phyloP scores from a whole-genome alignment of 2,329 filamentous ascomycete genomes.

The Dactylellina sp. region DNA sequence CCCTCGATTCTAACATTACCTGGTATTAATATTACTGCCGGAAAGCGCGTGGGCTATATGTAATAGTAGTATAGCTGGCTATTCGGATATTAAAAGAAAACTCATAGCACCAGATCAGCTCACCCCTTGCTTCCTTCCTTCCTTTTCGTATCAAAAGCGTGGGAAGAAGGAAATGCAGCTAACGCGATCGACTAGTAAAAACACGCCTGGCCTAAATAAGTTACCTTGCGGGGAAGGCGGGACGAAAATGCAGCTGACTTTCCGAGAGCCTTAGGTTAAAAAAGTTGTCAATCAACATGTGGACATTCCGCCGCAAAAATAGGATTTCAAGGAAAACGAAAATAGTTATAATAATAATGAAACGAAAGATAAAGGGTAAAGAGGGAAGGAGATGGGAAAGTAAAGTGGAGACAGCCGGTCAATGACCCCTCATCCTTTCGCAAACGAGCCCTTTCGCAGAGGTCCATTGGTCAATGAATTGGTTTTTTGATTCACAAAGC shows the following conservation, averaged over 20 bases:
- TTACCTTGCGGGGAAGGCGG: slow-evolving; percentile 24
- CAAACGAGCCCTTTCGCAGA: slow-evolving; percentile 6
- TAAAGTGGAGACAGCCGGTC: neutral
- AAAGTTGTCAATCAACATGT: slow-evolving; percentile 2
- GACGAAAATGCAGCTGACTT: slow-evolving; percentile 9
- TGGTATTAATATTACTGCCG: no score
- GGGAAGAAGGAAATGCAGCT: no score
- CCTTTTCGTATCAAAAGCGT: no score
- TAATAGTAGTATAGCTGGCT: neutral
- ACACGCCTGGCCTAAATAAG: neutral
- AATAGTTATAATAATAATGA: no score
- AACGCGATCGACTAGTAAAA: neutral
- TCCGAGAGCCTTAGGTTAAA: slow-evolving; percentile 1
- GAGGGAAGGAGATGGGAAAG: neutral
- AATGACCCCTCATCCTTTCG: slow-evolving; percentile 3
- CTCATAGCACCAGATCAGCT: neutral
- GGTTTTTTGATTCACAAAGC: neutral
- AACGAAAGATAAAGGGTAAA: no score
- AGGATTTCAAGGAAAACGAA: no score
- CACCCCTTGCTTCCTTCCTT: neutral
- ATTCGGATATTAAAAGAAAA: neutral
- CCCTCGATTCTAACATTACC: no score
- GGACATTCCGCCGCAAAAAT: neutral
- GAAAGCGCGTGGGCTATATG: neutral
- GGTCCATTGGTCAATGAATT: slow-evolving; percentile 11